Evolutionary conservation across 1,284 basidiomycete species (phyloP).

Genomic region (Mycena citricolor): DNA sequence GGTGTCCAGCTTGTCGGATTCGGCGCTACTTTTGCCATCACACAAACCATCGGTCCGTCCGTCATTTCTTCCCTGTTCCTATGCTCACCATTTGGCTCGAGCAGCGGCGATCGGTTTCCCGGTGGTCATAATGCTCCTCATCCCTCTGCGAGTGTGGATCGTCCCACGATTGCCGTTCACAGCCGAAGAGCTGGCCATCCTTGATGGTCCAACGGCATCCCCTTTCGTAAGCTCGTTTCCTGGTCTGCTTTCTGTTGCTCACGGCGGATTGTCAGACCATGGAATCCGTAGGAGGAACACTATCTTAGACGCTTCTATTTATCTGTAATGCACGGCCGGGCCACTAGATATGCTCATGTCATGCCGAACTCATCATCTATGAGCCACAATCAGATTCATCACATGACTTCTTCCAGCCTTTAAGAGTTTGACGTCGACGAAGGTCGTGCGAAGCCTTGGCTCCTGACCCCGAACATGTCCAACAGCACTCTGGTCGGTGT

Average conservation of each 20-base stretch:
- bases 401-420: too few relatives aligned
- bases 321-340: too few relatives aligned
- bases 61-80: neutral
- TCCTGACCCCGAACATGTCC: neutral
- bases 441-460: too few relatives aligned
- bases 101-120: constrained; percentile 89
- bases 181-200: constrained; percentile 74
- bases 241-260: constrained; percentile 1
- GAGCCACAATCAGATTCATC: too few relatives aligned
- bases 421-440: too few relatives aligned
- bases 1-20: constrained; percentile 84
- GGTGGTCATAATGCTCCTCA: constrained; percentile 82
- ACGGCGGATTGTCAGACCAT: constrained; percentile 41
- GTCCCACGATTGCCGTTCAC: constrained; percentile 83
- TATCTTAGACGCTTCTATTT: too few relatives aligned
- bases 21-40: constrained; percentile 88
- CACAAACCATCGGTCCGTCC: constrained; percentile 80
- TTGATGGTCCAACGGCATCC: constrained; percentile 88
- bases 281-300: constrained; percentile 54
- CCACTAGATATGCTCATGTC: neutral
- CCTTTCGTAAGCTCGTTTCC: constrained; percentile 61
- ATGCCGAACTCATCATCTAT: too few relatives aligned
- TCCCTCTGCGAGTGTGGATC: constrained; percentile 77
- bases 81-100: neutral
- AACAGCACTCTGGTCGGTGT: constrained; percentile 20